Evolutionary conservation across 1,284 basidiomycete species (phyloP), one percentile per base, ranked within the genome.

Genomic region (Taiwanofungus camphoratus): DNA sequence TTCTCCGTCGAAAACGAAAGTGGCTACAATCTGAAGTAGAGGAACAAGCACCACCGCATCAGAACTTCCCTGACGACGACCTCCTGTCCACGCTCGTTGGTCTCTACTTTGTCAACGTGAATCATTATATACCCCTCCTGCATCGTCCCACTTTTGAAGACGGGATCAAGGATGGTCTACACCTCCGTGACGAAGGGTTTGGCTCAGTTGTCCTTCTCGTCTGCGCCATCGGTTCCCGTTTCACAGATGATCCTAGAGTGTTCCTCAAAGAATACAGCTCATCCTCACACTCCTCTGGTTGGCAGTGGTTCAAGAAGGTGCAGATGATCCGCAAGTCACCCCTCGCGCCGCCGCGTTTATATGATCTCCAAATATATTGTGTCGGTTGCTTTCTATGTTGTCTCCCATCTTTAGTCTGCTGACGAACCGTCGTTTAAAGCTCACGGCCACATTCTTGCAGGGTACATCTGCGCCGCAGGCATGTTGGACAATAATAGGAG

Each of bases 91-190:
- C 55, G 1, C 74, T 95, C 21, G 69, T 92, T 50, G 74, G 83
- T 19, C 66, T 78, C 6, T 93, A 83, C 58, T 94, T 93, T 56
- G 51, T 54, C 1, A 58, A 77, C 36, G 60, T 77, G 51, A 88
- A 92, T 57, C 54, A 63, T 2, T 72, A 79, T 51, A 63, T 77
- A 22, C 87, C 89, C 3, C 66, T 93, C n/a, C 65, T 95, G 3
- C 91, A 94, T 58, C 77, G 79, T 0, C 79, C 79, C 2, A 81
- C 79, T 19, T 92, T 94, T 52, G 76, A 87, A 47, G 63, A 66
- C n/a, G 67, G 73, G 33, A 63, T 87, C 33, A 61, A 61, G n/a
- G 71, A 77, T 6, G 72, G 74, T 3, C 58, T 82, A 16, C 81
- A 90, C 59, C 61, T 68, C 11, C 69, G 60, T 8, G 78, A 89